phyloP scores from a whole-genome alignment of 1,284 basidiomycete species.

The Entoloma clypeatum region DNA sequence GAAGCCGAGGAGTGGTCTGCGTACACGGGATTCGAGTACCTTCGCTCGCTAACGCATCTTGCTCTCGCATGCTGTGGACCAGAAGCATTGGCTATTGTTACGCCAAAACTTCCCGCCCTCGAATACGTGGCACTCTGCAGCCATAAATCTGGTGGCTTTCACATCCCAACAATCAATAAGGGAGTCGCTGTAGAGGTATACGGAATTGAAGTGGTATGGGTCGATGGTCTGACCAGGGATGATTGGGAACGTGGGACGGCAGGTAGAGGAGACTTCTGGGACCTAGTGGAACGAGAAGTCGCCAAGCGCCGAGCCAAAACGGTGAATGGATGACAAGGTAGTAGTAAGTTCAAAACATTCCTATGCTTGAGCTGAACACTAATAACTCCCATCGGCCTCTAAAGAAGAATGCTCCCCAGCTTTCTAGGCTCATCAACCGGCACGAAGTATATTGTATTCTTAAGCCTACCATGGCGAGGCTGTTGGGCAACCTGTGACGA shows the following conservation, averaged over 20 bases:
- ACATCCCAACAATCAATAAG: background rate
- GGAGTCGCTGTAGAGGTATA: background rate
- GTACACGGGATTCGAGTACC: constrained; percentile 6
- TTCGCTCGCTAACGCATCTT: constrained; percentile 12
- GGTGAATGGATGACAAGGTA: too few relatives aligned
- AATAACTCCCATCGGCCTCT: too few relatives aligned
- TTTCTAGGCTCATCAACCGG: too few relatives aligned
- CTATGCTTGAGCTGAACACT: too few relatives aligned
- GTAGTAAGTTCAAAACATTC: too few relatives aligned
- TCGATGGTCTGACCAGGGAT: constrained; percentile 1
- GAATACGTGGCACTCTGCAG: constrained; percentile 6
- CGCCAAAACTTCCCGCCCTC: constrained; percentile 7
- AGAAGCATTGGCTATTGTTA: constrained; percentile 5
- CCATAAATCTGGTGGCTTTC: background rate
- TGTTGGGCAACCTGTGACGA: too few relatives aligned
- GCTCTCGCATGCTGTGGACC: constrained; percentile 10
- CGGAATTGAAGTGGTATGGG: constrained; percentile 4
- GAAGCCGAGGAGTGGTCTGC: constrained; percentile 3
- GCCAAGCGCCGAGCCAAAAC: constrained; percentile 3
- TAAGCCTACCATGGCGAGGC: too few relatives aligned
- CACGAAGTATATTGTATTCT: too few relatives aligned
- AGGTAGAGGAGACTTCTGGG: constrained; percentile 9
- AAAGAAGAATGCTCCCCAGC: too few relatives aligned
- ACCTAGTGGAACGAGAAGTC: constrained; percentile 9
- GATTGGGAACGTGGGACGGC: constrained; percentile 8